Percentiles rank a stretch among this genome's conserved stretches.
Evolutionary conservation across 208 protist species (phyloP).

Genomic region (Tritrichomonas foetus): DNA sequence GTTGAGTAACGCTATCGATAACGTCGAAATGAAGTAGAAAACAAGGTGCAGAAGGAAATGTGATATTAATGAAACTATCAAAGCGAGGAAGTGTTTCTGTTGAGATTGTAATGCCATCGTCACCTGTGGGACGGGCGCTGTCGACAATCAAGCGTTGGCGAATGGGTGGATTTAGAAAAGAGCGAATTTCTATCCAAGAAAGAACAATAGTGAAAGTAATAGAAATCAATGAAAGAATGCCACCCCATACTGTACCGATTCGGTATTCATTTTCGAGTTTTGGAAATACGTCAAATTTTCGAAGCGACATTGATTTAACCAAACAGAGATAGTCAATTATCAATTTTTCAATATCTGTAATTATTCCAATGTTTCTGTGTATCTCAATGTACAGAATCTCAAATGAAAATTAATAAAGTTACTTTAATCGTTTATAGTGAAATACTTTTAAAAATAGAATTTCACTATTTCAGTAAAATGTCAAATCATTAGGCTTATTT

Average conservation of each 20-base stretch:
- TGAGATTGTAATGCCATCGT: background rate
- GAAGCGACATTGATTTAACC: slow-evolving; percentile 24
- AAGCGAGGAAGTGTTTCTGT: background rate
- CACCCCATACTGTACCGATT: background rate
- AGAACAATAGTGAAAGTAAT: background rate
- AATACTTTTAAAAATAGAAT: too few species aligned
- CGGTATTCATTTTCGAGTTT: slow-evolving; percentile 28
- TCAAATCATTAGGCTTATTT: too few species aligned
- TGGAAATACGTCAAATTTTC: slow-evolving; percentile 36
- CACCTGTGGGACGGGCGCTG: background rate
- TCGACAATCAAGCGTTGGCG: background rate
- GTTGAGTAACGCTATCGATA: background rate
- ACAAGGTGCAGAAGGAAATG: slow-evolving; percentile 8
- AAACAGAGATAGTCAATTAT: too few species aligned
- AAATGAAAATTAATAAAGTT: too few species aligned
- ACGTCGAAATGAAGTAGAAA: slow-evolving; percentile 13
- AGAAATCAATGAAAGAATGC: background rate
- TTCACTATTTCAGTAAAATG: too few species aligned
- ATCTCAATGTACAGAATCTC: too few species aligned
- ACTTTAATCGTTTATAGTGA: too few species aligned
- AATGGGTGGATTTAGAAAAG: background rate
- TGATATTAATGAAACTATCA: background rate
- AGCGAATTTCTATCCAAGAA: background rate
- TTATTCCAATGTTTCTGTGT: too few species aligned
- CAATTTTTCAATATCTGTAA: too few species aligned